Evolutionary conservation across 106 monocot species (phyloP).

Genomic region (Iris macrosiphon): DNA sequence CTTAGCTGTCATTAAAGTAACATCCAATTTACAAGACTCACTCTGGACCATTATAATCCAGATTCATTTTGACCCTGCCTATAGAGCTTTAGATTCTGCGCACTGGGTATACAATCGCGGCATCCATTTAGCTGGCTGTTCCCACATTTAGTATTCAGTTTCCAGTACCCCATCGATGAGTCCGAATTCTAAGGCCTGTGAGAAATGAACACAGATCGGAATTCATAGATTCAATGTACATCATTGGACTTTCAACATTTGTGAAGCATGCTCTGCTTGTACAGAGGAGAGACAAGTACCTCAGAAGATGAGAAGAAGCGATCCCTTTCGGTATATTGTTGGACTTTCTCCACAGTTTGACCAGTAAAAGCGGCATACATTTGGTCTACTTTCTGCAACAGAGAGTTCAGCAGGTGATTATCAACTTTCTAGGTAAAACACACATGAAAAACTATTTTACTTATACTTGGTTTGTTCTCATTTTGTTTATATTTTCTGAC

Average conservation of each 20-base stretch:
- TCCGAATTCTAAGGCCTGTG: slow-evolving; percentile 87
- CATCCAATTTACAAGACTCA: too few relatives aligned
- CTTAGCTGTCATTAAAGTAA: too few relatives aligned
- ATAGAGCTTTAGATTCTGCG: too few relatives aligned
- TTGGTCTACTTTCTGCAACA: slow-evolving; percentile 86
- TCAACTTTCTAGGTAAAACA: too few relatives aligned
- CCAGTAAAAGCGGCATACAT: slow-evolving; percentile 97
- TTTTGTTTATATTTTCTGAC: too few relatives aligned
- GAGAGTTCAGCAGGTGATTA: too few relatives aligned
- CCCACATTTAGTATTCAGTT: slow-evolving; percentile 68
- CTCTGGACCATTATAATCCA: too few relatives aligned
- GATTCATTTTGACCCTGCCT: too few relatives aligned
- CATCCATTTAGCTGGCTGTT: too few relatives aligned
- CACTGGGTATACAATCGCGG: too few relatives aligned
- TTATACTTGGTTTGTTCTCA: too few relatives aligned
- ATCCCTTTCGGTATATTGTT: slow-evolving; percentile 89
- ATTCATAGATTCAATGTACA: background rate
- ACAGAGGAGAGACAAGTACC: slow-evolving; percentile 20
- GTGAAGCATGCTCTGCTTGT: background rate
- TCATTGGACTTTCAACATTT: background rate
- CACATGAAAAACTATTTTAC: too few relatives aligned
- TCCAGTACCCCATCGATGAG: slow-evolving; percentile 84
- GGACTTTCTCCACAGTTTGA: slow-evolving; percentile 78
- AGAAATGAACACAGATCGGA: background rate
- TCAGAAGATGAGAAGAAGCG: slow-evolving; percentile 78